These are phyloP conservation scores for Nicotiana sylvestris DNA, from an alignment of 257 asterid genomes.

Conservation along the genomic window DNA sequence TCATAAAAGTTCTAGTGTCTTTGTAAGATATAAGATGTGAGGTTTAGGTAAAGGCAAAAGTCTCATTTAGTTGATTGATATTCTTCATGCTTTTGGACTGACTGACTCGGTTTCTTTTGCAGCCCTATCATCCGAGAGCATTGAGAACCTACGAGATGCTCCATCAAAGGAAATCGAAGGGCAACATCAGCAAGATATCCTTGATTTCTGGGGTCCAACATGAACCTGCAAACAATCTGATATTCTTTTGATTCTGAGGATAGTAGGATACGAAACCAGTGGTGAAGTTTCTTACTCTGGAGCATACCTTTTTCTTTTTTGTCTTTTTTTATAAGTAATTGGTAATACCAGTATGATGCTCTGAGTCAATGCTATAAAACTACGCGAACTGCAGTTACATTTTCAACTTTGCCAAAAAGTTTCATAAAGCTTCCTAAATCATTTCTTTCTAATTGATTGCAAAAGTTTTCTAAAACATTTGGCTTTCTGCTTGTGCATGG, in stretches of 20 bases:
- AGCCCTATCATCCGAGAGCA: not conserved
- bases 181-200: not conserved
- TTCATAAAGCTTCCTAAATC: not conserved
- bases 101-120: not conserved
- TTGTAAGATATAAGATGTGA: conserved; percentile 4
- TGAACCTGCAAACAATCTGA: not conserved
- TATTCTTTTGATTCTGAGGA: not conserved
- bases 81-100: not conserved
- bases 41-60: not conserved
- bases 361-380: not conserved
- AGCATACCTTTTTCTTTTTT: not conserved
- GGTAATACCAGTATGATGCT: not conserved
- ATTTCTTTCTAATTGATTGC: not conserved
- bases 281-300: not conserved
- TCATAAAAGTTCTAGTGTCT: not conserved
- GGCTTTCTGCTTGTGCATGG: not conserved
- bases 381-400: not conserved
- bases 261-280: not conserved
- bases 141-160: conserved; percentile 4
- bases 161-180: not conserved
- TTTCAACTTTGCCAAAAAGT: not conserved
- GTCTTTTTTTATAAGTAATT: no score
- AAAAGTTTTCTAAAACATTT: not conserved
- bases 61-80: not conserved
- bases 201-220: not conserved